Conservation (phyloP, 106 monocot species). For the Dendrobium officinale region DNA sequence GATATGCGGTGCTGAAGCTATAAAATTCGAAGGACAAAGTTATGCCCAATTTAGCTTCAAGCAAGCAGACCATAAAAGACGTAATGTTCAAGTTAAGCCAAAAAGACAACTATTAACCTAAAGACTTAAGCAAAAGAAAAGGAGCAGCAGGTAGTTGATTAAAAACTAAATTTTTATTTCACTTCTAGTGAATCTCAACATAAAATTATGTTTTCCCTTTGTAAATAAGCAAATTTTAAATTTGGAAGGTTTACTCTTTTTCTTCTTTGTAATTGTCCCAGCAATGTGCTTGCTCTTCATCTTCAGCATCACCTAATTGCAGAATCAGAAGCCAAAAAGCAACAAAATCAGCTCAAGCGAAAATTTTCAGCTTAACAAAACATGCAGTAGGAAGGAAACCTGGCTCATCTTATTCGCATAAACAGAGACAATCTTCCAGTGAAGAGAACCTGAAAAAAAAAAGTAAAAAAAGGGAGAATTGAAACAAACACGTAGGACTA, state of each 20-base stretch:
- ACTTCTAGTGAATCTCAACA: conserved; percentile 22
- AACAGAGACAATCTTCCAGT: conserved; percentile 84
- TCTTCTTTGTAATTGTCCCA: conserved; percentile 93
- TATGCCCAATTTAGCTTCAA: too few relatives aligned
- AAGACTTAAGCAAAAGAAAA: not conserved
- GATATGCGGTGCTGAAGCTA: too few relatives aligned
- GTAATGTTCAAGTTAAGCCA: too few relatives aligned
- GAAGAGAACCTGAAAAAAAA: conserved; percentile 57
- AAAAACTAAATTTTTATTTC: too few relatives aligned
- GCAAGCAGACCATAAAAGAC: too few relatives aligned
- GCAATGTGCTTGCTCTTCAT: conserved; percentile 95
- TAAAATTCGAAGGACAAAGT: too few relatives aligned
- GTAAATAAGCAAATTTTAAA: conserved; percentile 28
- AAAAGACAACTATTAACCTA: too few relatives aligned
- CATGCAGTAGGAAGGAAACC: conserved; percentile 16
- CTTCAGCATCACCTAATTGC: conserved; percentile 75
- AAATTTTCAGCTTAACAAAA: not conserved
- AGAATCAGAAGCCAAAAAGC: not conserved
- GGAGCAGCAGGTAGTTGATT: not conserved
- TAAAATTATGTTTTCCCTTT: conserved; percentile 12
- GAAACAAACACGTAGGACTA: not conserved
- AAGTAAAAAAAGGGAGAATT: not conserved
- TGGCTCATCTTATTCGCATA: conserved; percentile 71
- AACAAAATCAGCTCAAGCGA: not conserved
- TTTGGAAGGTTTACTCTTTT: conserved; percentile 49